phyloP scores from a whole-genome alignment of 2,329 filamentous ascomycete genomes.

The Westerdykella sp. region DNA sequence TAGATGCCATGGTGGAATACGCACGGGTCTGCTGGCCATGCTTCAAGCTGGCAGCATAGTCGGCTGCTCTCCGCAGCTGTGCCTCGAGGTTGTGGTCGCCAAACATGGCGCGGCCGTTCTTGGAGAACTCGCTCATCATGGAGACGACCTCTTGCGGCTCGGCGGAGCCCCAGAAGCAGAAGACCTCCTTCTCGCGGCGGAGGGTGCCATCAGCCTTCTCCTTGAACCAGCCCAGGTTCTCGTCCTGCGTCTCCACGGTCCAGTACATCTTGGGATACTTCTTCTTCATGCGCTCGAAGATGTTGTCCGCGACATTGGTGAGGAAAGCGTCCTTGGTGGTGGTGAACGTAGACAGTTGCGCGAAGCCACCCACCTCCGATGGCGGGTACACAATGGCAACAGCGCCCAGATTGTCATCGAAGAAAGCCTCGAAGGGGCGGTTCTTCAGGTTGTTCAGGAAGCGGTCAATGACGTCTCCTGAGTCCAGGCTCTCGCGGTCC shows the following conservation, averaged over 20 bases:
- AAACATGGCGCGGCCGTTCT: conserved; percentile 78
- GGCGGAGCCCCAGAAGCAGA: conserved; percentile 94
- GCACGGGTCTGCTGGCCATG: conserved; percentile 58
- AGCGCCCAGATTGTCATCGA: conserved; percentile 88
- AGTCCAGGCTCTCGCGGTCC: conserved; percentile 75
- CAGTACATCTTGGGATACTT: conserved; percentile 86
- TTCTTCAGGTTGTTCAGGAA: conserved; percentile 74
- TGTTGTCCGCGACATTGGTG: conserved; percentile 89
- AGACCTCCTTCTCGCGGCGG: conserved; percentile 75
- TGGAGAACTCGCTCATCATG: conserved; percentile 77
- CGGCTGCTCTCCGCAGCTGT: conserved; percentile 72
- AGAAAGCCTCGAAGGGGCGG: conserved; percentile 85
- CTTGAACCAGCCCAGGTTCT: conserved; percentile 97
- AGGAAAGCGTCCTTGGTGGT: conserved; percentile 94
- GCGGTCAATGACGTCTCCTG: conserved; percentile 74
- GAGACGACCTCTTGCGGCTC: conserved; percentile 73
- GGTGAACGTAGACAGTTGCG: conserved; percentile 82
- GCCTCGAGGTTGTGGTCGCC: conserved; percentile 83
- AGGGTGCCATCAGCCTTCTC: conserved; percentile 94
- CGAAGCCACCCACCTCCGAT: conserved; percentile 58
- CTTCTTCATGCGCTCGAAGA: conserved; percentile 89
- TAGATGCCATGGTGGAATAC: conserved; percentile 54
- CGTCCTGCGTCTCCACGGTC: conserved; percentile 94
- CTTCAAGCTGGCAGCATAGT: conserved; percentile 58
- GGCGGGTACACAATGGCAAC: conserved; percentile 81